Conservation (phyloP, 495 filamentous ascomycete genomes). For the Aspergillus kassunensis region DNA sequence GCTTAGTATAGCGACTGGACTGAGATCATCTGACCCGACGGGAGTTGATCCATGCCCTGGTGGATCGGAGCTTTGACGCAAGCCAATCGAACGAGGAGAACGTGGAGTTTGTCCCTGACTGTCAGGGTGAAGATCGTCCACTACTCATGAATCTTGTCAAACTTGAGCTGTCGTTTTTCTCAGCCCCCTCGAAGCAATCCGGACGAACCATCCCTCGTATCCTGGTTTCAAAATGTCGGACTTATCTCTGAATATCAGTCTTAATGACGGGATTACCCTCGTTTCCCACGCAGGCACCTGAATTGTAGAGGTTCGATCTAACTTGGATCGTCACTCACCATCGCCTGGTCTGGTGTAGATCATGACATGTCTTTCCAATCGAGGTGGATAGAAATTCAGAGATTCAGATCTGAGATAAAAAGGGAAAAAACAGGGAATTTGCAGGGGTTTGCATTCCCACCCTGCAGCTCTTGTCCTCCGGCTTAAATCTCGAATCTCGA, state of each 20-base stretch:
- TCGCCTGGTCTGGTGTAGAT: constrained; percentile 16
- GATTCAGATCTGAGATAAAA: background rate
- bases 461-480: too few relatives aligned
- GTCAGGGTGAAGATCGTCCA: constrained; percentile 4
- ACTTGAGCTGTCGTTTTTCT: background rate
- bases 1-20: constrained; percentile 2
- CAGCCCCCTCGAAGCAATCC: background rate
- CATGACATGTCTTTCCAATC: constrained; percentile 3
- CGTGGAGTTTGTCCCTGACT: constrained; percentile 6
- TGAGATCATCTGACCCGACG: constrained; percentile 19
- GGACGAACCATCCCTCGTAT: background rate
- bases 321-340: constrained; percentile 5
- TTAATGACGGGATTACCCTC: constrained; percentile 20
- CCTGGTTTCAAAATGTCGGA: too few relatives aligned
- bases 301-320: constrained; percentile 5
- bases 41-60: too few relatives aligned
- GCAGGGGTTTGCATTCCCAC: background rate
- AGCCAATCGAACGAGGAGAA: constrained; percentile 8
- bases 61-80: constrained; percentile 11
- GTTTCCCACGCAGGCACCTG: constrained; percentile 24
- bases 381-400: background rate
- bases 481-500: too few relatives aligned
- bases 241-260: background rate
- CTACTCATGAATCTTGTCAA: background rate
- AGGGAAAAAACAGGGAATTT: background rate